Percentiles rank a stretch among this genome's conserved stretches.
Conservation (phyloP, 169 alveolate genomes). For the Eimeria tenella region DNA sequence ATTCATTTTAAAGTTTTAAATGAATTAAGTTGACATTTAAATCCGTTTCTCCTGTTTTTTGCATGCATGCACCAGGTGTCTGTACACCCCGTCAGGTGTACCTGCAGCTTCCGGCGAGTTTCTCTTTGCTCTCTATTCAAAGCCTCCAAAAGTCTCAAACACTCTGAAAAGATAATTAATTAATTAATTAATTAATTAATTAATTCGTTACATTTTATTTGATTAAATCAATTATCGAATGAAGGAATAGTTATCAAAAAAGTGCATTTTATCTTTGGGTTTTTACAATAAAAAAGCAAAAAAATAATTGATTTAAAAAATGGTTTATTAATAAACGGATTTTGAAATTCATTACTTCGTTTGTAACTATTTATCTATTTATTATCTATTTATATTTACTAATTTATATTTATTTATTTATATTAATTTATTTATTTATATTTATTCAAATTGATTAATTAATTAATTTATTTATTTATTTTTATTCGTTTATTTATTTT, state of each 20-base stretch:
- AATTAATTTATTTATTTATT: background rate
- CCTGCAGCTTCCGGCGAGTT: slow-evolving; percentile 47
- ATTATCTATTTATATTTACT: no score
- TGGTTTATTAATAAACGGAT: background rate
- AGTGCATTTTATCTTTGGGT: no score
- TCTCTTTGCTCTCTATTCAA: slow-evolving; percentile 25
- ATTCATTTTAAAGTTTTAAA: no score
- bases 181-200: background rate
- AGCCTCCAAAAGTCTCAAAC: background rate
- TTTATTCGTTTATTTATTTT: background rate
- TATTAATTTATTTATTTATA: background rate
- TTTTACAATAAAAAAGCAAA: background rate
- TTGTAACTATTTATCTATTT: no score
- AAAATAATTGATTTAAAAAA: background rate
- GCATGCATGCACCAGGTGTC: slow-evolving; percentile 2
- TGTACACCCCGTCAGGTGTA: background rate
- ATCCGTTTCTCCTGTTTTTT: background rate
- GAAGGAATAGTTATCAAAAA: background rate
- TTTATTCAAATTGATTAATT: no score
- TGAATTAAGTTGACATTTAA: no score
- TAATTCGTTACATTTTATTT: no score
- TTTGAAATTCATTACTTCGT: no score
- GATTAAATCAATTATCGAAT: no score
- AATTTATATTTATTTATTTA: no score
- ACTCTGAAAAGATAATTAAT: background rate